Conservation (phyloP, 768 basidiomycete genomes). For the Suillus plorans region DNA sequence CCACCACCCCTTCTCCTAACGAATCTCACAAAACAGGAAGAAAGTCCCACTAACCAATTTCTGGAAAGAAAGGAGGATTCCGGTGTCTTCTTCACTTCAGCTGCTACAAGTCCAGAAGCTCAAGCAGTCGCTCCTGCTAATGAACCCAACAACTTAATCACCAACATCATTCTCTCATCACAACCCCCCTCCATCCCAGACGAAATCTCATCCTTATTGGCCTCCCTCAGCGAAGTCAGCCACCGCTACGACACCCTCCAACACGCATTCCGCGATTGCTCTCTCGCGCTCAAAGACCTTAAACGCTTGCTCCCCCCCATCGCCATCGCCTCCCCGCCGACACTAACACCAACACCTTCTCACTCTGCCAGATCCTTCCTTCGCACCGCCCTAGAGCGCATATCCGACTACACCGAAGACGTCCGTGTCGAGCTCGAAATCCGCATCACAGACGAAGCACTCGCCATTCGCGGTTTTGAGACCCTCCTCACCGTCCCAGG, state of each 20-base stretch:
- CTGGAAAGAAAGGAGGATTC: neutral
- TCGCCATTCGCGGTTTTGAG: slow-evolving; percentile 65
- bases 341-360: neutral
- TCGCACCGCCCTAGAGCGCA: slow-evolving; percentile 52
- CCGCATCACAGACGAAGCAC: slow-evolving; percentile 66
- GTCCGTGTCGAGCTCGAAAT: slow-evolving; percentile 84
- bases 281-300: slow-evolving; percentile 61
- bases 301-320: slow-evolving; percentile 27
- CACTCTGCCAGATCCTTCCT: slow-evolving; percentile 33
- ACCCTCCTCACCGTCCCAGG: slow-evolving; percentile 63
- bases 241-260: slow-evolving; percentile 63
- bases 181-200: neutral
- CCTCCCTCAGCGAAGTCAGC: slow-evolving; percentile 42
- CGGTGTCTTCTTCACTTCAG: neutral
- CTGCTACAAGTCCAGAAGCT: neutral
- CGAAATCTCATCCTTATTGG: slow-evolving; percentile 40
- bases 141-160: neutral
- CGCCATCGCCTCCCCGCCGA: neutral
- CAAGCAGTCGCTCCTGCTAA: neutral
- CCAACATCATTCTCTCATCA: neutral
- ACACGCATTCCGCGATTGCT: slow-evolving; percentile 66
- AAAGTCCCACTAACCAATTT: neutral
- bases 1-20: neutral
- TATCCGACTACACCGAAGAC: slow-evolving; percentile 77
- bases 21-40: neutral